These are phyloP conservation scores for Pseudopyrenochaeta lycopersici DNA, from an alignment of 2,329 filamentous ascomycete species.

Conservation along the genomic window DNA sequence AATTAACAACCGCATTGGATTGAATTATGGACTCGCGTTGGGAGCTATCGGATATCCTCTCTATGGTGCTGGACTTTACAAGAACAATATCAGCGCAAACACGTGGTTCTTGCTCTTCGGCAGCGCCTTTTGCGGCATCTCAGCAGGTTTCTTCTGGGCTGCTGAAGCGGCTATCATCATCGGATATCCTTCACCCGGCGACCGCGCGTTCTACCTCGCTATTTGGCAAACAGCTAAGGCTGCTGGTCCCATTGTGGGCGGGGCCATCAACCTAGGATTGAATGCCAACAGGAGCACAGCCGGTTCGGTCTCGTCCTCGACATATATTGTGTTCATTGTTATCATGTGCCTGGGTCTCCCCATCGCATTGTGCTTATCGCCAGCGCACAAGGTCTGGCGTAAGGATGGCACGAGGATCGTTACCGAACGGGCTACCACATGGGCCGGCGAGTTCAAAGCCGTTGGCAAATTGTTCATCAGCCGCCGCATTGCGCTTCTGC, in stretches of 20 bases:
- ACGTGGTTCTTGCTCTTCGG: conserved; percentile 54
- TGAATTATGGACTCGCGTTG: conserved; percentile 48
- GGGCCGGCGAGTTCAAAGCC: conserved; percentile 40
- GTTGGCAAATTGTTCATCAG: conserved; percentile 42
- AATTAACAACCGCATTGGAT: conserved; percentile 49
- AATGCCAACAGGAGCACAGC: conserved; percentile 51
- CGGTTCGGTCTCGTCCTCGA: conserved; percentile 51
- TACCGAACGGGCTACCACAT: conserved; percentile 31
- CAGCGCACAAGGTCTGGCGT: conserved; percentile 56
- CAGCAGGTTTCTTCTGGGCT: conserved; percentile 55
- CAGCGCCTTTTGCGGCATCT: conserved; percentile 49
- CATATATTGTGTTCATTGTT: conserved; percentile 58
- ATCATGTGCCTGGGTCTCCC: conserved; percentile 58
- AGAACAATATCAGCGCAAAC: conserved; percentile 49
- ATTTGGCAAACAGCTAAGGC: conserved; percentile 48
- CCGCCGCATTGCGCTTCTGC: conserved; percentile 41
- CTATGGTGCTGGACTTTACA: conserved; percentile 53
- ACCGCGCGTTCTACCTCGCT: conserved; percentile 48
- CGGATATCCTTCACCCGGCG: conserved; percentile 50
- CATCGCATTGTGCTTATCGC: conserved; percentile 55
- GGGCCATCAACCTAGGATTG: conserved; percentile 60
- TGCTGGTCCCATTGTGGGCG: conserved; percentile 57
- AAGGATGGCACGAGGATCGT: conserved; percentile 52
- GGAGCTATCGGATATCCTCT: conserved; percentile 56
- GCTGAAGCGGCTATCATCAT: conserved; percentile 54